Conservation (phyloP, 2,329 filamentous ascomycete genomes). For the Beauveria varroae region DNA sequence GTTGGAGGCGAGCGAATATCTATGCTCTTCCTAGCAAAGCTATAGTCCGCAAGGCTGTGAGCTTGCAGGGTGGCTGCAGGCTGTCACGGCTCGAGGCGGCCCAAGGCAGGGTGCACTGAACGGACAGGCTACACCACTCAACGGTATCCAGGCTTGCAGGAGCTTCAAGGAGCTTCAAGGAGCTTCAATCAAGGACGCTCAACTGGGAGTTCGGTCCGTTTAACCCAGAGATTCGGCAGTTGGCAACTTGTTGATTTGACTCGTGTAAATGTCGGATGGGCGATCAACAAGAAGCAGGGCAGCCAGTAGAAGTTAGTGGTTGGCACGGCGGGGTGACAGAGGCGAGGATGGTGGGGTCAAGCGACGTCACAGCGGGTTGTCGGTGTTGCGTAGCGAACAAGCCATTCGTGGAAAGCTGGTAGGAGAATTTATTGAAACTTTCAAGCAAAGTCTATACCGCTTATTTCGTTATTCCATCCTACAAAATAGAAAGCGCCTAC, state of each 20-base stretch:
- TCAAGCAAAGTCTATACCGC: too few relatives aligned
- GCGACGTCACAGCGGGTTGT: conserved; percentile 4
- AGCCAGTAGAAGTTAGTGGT: background rate
- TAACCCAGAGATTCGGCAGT: background rate
- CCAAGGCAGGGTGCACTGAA: too few relatives aligned
- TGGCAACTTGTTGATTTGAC: background rate
- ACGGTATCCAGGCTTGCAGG: too few relatives aligned
- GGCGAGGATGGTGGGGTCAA: background rate
- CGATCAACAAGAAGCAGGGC: background rate
- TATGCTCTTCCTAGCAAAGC: background rate
- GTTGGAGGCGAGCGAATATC: background rate
- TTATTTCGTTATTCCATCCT: too few relatives aligned
- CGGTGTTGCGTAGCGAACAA: background rate
- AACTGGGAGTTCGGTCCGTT: background rate
- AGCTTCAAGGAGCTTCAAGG: too few relatives aligned
- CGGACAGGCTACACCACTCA: too few relatives aligned
- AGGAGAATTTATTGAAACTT: too few relatives aligned
- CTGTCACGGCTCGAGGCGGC: too few relatives aligned
- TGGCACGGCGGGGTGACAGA: conserved; percentile 1
- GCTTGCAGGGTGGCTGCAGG: background rate
- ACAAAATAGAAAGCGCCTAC: too few relatives aligned
- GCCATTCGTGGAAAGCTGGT: too few relatives aligned
- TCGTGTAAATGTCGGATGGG: background rate
- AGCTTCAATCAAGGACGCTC: too few relatives aligned
- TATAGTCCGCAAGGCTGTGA: too few relatives aligned